A percentile compares a stretch with the other conserved stretches of the same genome.
These are phyloP conservation scores for Lobosporangium transversale DNA, from an alignment of 192 early-diverging fungal genomes.

Conservation along the genomic window DNA sequence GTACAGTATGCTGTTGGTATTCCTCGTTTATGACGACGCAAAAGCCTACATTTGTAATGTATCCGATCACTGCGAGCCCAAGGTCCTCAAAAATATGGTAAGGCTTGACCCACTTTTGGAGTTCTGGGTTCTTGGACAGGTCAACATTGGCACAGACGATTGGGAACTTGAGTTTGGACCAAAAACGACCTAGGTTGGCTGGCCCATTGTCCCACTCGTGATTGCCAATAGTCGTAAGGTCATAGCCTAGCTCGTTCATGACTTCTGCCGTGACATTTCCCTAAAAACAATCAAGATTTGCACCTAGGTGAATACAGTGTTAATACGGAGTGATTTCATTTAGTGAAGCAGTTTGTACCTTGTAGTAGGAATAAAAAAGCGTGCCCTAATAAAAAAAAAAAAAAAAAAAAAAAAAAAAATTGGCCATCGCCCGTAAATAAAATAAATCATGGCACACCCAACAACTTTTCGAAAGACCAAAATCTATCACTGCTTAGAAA, in stretches of 20 bases:
- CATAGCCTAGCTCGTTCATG: conserved; percentile 74
- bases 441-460: too few relatives aligned
- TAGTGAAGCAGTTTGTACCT: conserved; percentile 26
- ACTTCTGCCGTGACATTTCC: conserved; percentile 65
- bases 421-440: too few relatives aligned
- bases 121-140: conserved; percentile 53
- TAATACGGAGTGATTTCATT: not conserved
- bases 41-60: conserved; percentile 62
- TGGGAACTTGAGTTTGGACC: conserved; percentile 68
- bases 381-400: conserved; percentile 56
- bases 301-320: not conserved
- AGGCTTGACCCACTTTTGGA: conserved; percentile 65
- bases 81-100: conserved; percentile 74
- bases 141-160: conserved; percentile 78
- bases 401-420: not conserved
- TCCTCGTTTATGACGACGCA: not conserved
- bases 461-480: not conserved
- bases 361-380: conserved; percentile 73
- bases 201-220: conserved; percentile 84
- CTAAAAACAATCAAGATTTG: not conserved
- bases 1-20: not conserved
- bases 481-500: not conserved
- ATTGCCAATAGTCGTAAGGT: conserved; percentile 67
- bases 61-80: conserved; percentile 74
- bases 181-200: conserved; percentile 59